Evolutionary conservation across 1,139 yeast species (phyloP).

Genomic region (Candida buenavistaensis): DNA sequence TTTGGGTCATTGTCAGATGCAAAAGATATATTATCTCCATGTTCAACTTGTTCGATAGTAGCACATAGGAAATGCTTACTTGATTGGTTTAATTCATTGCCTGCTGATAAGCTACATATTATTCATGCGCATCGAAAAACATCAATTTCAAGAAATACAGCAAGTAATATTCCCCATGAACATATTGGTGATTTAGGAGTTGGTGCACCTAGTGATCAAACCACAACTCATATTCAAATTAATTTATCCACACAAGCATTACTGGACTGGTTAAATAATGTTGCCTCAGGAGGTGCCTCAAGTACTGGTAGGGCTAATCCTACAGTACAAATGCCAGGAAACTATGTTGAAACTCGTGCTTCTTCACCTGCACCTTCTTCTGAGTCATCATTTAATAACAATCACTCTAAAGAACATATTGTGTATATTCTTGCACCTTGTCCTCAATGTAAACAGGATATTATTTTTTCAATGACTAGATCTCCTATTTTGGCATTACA

Average conservation of each 20-base stretch:
- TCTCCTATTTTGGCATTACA: slow-evolving; percentile 28
- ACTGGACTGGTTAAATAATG: slow-evolving; percentile 19
- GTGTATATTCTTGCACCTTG: slow-evolving; percentile 35
- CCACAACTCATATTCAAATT: slow-evolving; percentile 16
- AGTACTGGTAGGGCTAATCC: background rate
- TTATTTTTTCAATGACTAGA: slow-evolving; percentile 34
- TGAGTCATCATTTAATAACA: background rate
- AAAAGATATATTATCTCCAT: slow-evolving; percentile 39
- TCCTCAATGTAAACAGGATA: slow-evolving; percentile 45
- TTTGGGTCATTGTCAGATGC: slow-evolving; percentile 42
- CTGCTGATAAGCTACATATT: slow-evolving; percentile 28
- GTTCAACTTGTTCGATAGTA: slow-evolving; percentile 38
- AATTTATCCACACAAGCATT: slow-evolving; percentile 21
- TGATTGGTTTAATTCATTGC: slow-evolving; percentile 46
- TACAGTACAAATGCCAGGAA: background rate
- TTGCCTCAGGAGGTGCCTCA: slow-evolving; percentile 5
- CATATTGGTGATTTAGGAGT: slow-evolving; percentile 16
- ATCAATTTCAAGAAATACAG: slow-evolving; percentile 5
- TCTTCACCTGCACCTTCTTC: background rate
- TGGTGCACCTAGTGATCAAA: slow-evolving; percentile 15
- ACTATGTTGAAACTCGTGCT: background rate
- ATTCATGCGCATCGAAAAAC: slow-evolving; percentile 17
- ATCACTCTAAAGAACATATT: slow-evolving; percentile 7
- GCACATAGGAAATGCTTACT: slow-evolving; percentile 43
- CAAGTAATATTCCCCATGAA: slow-evolving; percentile 1